These are phyloP conservation scores for Tylopilus balloui DNA, from an alignment of 768 basidiomycete genomes.

Conservation along the genomic window DNA sequence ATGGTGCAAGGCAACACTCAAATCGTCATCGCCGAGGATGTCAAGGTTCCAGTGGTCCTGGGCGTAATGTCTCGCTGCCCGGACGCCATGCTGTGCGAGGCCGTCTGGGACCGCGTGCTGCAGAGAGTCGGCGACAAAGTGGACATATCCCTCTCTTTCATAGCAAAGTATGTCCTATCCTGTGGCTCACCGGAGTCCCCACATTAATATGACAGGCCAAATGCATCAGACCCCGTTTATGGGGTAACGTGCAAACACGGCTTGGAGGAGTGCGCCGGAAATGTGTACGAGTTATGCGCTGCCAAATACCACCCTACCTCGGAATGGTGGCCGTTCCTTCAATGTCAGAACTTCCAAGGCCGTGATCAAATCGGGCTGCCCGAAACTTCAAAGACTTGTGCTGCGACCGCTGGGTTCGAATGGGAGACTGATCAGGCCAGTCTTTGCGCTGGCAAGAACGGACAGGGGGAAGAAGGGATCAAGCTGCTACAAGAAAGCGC, in stretches of 20 bases:
- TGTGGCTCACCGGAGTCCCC: constrained; percentile 2
- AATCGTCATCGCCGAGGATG: constrained; percentile 11
- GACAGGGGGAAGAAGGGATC: constrained; percentile 58
- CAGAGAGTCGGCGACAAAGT: constrained; percentile 59
- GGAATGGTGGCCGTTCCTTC: constrained; percentile 82
- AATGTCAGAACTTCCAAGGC: constrained; percentile 71
- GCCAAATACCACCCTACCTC: constrained; percentile 49
- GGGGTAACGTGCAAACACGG: constrained; percentile 86
- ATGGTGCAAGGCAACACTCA: constrained; percentile 21
- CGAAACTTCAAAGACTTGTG: constrained; percentile 63
- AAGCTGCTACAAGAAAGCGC: constrained; percentile 62
- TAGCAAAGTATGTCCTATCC: constrained; percentile 56
- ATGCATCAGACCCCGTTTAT: constrained; percentile 61
- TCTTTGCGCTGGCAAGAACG: constrained; percentile 57
- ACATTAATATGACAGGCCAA: constrained; percentile 41
- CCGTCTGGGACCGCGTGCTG: constrained; percentile 68
- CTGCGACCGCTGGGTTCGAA: constrained; percentile 55
- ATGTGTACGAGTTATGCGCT: constrained; percentile 85
- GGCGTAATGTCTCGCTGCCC: constrained; percentile 74
- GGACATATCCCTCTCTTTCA: constrained; percentile 64
- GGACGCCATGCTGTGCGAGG: constrained; percentile 80
- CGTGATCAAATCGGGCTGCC: constrained; percentile 59
- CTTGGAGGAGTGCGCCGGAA: constrained; percentile 75
- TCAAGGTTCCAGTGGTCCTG: constrained; percentile 48
- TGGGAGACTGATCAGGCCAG: constrained; percentile 61